These are phyloP conservation scores for Linnemannia hyalina DNA, from an alignment of 192 early-diverging fungal genomes.

Conservation along the genomic window DNA sequence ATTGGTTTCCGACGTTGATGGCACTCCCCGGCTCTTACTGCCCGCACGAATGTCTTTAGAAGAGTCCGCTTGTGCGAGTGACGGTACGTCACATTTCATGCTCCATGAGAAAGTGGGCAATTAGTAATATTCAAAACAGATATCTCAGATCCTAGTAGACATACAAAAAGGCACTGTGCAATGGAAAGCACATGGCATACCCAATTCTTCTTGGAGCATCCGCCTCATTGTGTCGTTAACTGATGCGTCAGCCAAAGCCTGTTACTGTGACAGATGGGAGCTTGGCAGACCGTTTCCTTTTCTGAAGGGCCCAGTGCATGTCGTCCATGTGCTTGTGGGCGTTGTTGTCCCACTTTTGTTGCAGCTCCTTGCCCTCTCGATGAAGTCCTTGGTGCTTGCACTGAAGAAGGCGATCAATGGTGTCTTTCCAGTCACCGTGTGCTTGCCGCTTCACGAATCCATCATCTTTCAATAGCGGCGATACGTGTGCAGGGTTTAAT, in stretches of 20 bases:
- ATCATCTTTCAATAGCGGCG: conserved; percentile 11
- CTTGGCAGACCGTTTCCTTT: conserved; percentile 26
- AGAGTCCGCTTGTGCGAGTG: too few relatives aligned
- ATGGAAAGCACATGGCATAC: conserved; percentile 4
- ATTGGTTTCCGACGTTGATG: too few relatives aligned
- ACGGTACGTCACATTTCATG: too few relatives aligned
- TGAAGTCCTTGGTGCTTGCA: conserved; percentile 21
- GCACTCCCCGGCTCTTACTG: too few relatives aligned
- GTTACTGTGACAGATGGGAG: conserved; percentile 21
- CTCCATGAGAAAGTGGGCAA: too few relatives aligned
- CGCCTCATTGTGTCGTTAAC: conserved; percentile 31
- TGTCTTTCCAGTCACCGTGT: conserved; percentile 29
- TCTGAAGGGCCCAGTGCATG: conserved; percentile 32
- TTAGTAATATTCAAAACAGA: too few relatives aligned
- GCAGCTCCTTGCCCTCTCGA: conserved; percentile 26
- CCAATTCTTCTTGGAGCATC: conserved; percentile 31
- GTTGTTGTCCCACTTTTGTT: conserved; percentile 30
- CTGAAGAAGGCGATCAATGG: conserved; percentile 41
- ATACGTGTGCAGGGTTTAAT: conserved; percentile 6
- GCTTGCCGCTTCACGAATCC: conserved; percentile 12
- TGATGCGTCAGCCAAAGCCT: conserved; percentile 21
- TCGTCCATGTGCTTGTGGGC: conserved; percentile 21
- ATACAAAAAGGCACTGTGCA: neutral
- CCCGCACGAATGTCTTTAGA: too few relatives aligned
- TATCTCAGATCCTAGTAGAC: too few relatives aligned